Conservation (phyloP, 2,329 filamentous ascomycete species). For the Monilinia aucupariae region DNA sequence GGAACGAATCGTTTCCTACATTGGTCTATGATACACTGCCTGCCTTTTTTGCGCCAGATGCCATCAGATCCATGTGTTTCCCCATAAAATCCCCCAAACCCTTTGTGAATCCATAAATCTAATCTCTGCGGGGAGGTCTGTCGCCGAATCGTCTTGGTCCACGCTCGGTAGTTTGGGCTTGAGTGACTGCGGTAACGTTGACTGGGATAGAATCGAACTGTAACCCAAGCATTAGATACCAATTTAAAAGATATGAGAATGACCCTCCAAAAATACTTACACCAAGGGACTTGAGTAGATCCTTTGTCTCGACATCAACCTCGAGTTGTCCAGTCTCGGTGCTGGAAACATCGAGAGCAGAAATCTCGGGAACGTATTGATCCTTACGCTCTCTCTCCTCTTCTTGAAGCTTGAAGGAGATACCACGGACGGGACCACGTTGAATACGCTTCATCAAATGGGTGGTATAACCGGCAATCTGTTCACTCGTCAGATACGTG, state of each 20-base stretch:
- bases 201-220: conserved; percentile 97
- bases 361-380: conserved; percentile 99
- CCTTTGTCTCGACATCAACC: conserved; percentile 96
- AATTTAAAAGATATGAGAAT: neutral
- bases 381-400: conserved; percentile 99
- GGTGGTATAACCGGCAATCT: conserved; percentile 98
- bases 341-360: conserved; percentile 96
- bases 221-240: conserved; percentile 33
- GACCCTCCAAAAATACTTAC: conserved; percentile 55
- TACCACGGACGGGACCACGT: conserved; percentile 97
- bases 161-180: conserved; percentile 81
- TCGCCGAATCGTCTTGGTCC: conserved; percentile 67
- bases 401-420: conserved; percentile 99
- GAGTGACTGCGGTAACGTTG: conserved; percentile 86
- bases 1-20: conserved; percentile 46
- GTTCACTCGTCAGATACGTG: conserved; percentile 50
- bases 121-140: conserved; percentile 45
- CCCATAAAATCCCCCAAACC: conserved; percentile 24
- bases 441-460: conserved; percentile 99
- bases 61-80: conserved; percentile 30
- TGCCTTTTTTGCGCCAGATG: conserved; percentile 31
- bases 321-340: conserved; percentile 92
- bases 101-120: conserved; percentile 33
- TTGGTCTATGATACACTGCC: conserved; percentile 50
- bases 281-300: conserved; percentile 96